Conservation (phyloP, 371 early-diverging fungal genomes). For the Funneliformis caledonium region DNA sequence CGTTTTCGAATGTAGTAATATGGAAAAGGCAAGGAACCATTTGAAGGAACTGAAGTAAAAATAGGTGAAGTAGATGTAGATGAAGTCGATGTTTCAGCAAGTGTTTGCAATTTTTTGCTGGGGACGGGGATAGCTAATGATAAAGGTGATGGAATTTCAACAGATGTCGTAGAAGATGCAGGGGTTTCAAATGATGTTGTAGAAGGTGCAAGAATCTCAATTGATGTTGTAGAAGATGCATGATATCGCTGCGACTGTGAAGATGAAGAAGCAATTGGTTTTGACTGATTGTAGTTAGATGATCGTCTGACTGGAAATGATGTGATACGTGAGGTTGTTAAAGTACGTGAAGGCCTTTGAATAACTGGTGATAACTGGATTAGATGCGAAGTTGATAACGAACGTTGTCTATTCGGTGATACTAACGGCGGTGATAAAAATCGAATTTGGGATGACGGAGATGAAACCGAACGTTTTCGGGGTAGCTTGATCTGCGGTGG, state of each 20-base stretch:
- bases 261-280: not conserved
- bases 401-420: too few relatives aligned
- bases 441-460: not conserved
- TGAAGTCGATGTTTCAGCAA: not conserved
- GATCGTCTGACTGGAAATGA: not conserved
- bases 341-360: not conserved
- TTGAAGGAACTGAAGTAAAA: not conserved
- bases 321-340: not conserved
- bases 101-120: not conserved
- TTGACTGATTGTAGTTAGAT: not conserved
- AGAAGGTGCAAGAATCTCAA: slow-evolving; percentile 6
- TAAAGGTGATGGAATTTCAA: not conserved
- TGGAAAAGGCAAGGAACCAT: slow-evolving; percentile 10
- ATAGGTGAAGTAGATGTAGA: not conserved
- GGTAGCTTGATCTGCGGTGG: not conserved
- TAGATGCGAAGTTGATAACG: not conserved
- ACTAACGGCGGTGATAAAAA: not conserved
- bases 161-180: too few relatives aligned
- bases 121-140: not conserved
- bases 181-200: not conserved
- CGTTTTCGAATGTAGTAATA: slow-evolving; percentile 33
- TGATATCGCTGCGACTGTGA: not conserved
- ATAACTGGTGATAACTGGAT: not conserved
- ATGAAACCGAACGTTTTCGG: not conserved
- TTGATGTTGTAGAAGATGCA: slow-evolving; percentile 18